Evolutionary conservation across 164 flowering plant species (phyloP), one percentile per base, ranked within the genome.

Genomic region (Sedum album): DNA sequence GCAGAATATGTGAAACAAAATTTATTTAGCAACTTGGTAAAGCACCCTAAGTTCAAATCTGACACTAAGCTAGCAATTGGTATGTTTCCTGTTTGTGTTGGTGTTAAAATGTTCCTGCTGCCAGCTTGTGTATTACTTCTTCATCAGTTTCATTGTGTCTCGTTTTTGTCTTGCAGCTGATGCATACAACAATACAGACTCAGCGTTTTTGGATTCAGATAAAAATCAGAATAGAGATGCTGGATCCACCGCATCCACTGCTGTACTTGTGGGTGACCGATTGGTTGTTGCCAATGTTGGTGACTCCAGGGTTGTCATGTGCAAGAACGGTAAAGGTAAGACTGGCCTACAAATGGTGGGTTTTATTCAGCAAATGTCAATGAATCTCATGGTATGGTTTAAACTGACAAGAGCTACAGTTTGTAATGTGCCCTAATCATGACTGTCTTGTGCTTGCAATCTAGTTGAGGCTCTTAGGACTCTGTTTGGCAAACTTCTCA

Each of bases 31-130:
- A n/a, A n/a, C n/a, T n/a, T n/a, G n/a, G n/a, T n/a, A n/a, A n/a
- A n/a, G n/a, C n/a, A n/a, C n/a, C n/a, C n/a, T n/a, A n/a, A n/a
- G n/a, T n/a, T n/a, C n/a, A n/a, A n/a, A n/a, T n/a, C n/a, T n/a
- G n/a, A n/a, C n/a, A n/a, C n/a, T n/a, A n/a, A n/a, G n/a, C n/a
- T 87, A 13, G 97, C 98, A 68, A 94, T 94, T 79, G 94, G 98
- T 93, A 67, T 72, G 67, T 70, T 63, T 30, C 25, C 64, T 8
- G 49, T 64, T 38, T 33, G 18, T 64, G n/a, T n/a, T n/a, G n/a
- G n/a, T n/a, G 42, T 33, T 25, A 9, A 38, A 20, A 23, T n/a
- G n/a, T 6, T n/a, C 9, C 25, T 35, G 14, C 5, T 20, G 6
- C 4, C 11, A 5, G 30, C 15, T 23, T 33, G 15, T n/a, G n/a